Evolutionary conservation across 129 eudicot species (phyloP), one percentile per base, ranked within the genome.

Genomic region (Dittrichia graveolens): DNA sequence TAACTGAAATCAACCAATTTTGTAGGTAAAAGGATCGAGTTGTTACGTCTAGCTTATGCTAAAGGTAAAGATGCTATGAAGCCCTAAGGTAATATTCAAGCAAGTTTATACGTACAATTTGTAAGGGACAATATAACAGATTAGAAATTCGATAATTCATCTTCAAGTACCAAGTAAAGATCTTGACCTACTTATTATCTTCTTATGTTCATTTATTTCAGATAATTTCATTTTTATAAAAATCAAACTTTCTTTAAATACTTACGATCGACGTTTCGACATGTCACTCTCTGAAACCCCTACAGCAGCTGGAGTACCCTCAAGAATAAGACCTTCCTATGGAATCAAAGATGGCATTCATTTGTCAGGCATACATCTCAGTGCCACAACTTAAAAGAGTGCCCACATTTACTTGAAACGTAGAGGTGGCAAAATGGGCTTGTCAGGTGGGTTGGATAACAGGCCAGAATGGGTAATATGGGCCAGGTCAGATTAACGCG

Each of bases 271-370:
- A 52, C 99, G 92, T 65, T 94, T 94, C 50, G 89, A 69, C 85
- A 94, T 67, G 72, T 95, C 99, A 31, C 80, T 79, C 3, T 82
- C 86, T 65, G 97, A 95, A 84, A 95, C 99, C 52, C 97, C 99
- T 82, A 76, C 91, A 50, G 97, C 99, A 74, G 99, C 97, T 31
- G 99, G 89, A 68, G 96, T 88, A 50, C 94, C 99, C 83, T 90
- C 97, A 63, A 83, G 62, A 74, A 95, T 88, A 73, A 88, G 85
- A 69, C 99, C 99, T 77, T 95, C 99, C 99, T 95, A 72, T 83
- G 43, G 13, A 82, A 48, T 56, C 53, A 38, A 75, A 60, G 8
- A 63, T 19, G 45, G 40, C 38, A 67, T 59, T 49, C 15, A 71
- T 69, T 83, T 48, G 61, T 79, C 53, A 71, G 45, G 54, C 40